Evolutionary conservation across 2,329 filamentous ascomycete genomes (phyloP).

Genomic region (Fusarium annulatum): DNA sequence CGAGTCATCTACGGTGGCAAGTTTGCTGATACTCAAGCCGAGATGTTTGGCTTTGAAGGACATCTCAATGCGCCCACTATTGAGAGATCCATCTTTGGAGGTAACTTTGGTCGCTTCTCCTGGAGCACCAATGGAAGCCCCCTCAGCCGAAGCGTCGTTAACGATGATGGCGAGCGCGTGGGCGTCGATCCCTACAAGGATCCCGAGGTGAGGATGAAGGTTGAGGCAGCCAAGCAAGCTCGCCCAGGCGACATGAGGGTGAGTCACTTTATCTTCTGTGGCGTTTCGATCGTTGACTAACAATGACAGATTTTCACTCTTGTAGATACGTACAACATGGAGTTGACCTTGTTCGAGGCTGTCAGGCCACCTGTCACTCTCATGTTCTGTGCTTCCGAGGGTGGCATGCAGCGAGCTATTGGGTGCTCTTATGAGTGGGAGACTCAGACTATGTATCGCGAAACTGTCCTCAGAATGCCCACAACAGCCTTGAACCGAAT

Average conservation of each 20-base stretch:
- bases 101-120: conserved; percentile 44
- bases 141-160: conserved; percentile 42
- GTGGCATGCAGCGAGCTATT: conserved; percentile 44
- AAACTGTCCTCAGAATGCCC: conserved; percentile 42
- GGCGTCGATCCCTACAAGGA: conserved; percentile 44
- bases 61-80: conserved; percentile 46
- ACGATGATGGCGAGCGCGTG: conserved; percentile 43
- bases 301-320: conserved; percentile 49
- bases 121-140: conserved; percentile 47
- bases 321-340: conserved; percentile 52
- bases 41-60: conserved; percentile 50
- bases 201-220: conserved; percentile 39
- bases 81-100: conserved; percentile 47
- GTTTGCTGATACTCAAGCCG: conserved; percentile 45
- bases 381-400: conserved; percentile 45
- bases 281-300: neutral
- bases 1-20: conserved; percentile 46
- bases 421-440: conserved; percentile 46
- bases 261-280: neutral
- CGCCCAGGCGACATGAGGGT: conserved; percentile 45
- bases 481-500: conserved; percentile 42
- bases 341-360: conserved; percentile 50
- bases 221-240: conserved; percentile 44
- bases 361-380: conserved; percentile 41
- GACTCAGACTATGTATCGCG: conserved; percentile 44